Percentiles rank a stretch among this genome's conserved stretches.
Evolutionary conservation across 768 basidiomycete species (phyloP).

Genomic region (Podaxis sp.): DNA sequence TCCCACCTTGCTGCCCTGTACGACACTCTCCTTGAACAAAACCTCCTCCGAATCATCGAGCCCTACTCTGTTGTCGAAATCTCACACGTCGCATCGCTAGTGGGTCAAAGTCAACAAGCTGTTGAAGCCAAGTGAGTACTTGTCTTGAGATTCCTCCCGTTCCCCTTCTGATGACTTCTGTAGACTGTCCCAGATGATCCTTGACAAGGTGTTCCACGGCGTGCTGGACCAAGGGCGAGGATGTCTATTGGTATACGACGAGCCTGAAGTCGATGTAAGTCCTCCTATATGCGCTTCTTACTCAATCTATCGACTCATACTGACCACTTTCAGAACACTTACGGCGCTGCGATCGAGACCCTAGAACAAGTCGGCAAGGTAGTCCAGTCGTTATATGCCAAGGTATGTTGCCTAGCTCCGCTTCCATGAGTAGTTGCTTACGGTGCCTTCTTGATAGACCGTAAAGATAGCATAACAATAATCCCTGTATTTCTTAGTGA

Average conservation of each 20-base stretch:
- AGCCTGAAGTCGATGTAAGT: slow-evolving; percentile 82
- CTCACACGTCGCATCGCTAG: slow-evolving; percentile 80
- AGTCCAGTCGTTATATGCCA: slow-evolving; percentile 91
- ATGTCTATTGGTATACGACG: slow-evolving; percentile 87
- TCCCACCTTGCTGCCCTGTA: slow-evolving; percentile 93
- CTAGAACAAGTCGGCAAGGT: slow-evolving; percentile 90
- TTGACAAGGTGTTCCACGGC: slow-evolving; percentile 91
- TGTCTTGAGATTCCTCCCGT: not conserved
- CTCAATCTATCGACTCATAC: no score
- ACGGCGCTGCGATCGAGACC: slow-evolving; percentile 87
- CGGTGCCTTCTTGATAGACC: slow-evolving; percentile 18
- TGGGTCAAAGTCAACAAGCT: slow-evolving; percentile 83
- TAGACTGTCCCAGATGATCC: slow-evolving; percentile 96
- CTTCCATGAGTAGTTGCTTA: not conserved
- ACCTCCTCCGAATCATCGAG: slow-evolving; percentile 92
- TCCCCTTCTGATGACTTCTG: not conserved
- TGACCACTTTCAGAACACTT: slow-evolving; percentile 60
- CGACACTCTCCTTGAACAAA: slow-evolving; percentile 95
- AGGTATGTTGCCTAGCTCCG: slow-evolving; percentile 36
- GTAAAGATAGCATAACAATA: slow-evolving; percentile 27
- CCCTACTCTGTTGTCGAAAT: slow-evolving; percentile 94
- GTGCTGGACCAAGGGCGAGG: slow-evolving; percentile 97
- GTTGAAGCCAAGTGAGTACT: slow-evolving; percentile 85
- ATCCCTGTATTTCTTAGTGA: no score
- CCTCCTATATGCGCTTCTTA: slow-evolving; percentile 10